Evolutionary conservation across 1,284 basidiomycete species (phyloP), one percentile per base, ranked within the genome.

Genomic region (Heliocybe sulcata): DNA sequence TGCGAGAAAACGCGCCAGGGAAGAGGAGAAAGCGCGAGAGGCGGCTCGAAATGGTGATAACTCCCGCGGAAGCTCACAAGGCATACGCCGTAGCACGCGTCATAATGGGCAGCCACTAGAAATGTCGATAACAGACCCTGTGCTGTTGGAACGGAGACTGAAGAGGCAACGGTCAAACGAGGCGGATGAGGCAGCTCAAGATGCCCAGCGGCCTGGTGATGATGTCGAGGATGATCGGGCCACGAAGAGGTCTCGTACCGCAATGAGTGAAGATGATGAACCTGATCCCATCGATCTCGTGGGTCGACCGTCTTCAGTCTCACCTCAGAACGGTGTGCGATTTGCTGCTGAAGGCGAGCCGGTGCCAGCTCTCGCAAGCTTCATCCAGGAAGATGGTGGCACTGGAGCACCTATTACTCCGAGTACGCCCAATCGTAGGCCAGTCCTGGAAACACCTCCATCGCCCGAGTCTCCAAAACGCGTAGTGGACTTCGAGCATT

Each of bases 51-150:
- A 64, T 31, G 60, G 55, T 14, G 55, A 57, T 26, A 60, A 62
- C 16, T 67, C 70, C 56, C 60, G 67, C 42, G 65, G 67, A 2
- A 71, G 70, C 56, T 69, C 72, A 0, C 69, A 71, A 10, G 77
- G 76, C 14, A 77, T 77, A 2, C 72, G 88, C 55, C 71, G 86
- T 54, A 90, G 85, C 60, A 83, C 85, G 1, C 77, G 92, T 48
- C 77, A 84, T 56, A 88, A 82, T 60, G 91, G 90, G 1, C 76
- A 81, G 55, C 75, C 81, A 57, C 83, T 83, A 1, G 89, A 93
- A 64, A 69, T 86, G 29, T 61, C 73, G 9, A 85, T 88, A 52
- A 86, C 84, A 6, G 89, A 91, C 63, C 85, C 86, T 11, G 75
- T 82, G 33, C 75, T 80, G 61, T 73, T 92, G 2, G 90, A 91